Conservation (phyloP, 371 early-diverging fungal genomes). For the Mucor lusitanicus region DNA sequence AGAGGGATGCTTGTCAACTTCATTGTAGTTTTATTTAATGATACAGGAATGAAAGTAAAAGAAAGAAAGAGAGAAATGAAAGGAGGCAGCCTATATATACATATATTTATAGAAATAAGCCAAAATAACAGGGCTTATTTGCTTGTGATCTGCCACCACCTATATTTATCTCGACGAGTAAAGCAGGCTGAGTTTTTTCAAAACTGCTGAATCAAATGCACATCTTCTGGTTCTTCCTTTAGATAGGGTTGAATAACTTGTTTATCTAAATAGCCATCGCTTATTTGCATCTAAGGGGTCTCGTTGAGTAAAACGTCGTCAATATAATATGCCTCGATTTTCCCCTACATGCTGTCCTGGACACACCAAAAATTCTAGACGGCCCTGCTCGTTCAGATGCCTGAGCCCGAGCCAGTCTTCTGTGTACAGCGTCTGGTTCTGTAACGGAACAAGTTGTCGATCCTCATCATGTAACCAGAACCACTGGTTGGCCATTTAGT, state of each 20-base stretch:
- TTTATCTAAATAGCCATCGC: conserved; percentile 51
- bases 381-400: conserved; percentile 52
- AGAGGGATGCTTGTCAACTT: conserved; percentile 7
- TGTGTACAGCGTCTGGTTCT: conserved; percentile 60
- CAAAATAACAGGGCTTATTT: conserved; percentile 1
- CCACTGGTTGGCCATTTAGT: conserved; percentile 53
- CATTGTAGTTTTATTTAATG: conserved; percentile 13
- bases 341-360: conserved; percentile 75
- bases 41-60: conserved; percentile 6
- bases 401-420: conserved; percentile 77
- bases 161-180: not conserved
- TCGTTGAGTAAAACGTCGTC: conserved; percentile 10
- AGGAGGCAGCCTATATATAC: conserved; percentile 4
- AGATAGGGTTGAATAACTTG: conserved; percentile 56
- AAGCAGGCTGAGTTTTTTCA: not conserved
- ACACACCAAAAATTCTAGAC: conserved; percentile 62
- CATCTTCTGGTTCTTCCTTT: conserved; percentile 15
- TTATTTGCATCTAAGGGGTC: conserved; percentile 56
- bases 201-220: conserved; percentile 15
- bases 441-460: conserved; percentile 52
- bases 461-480: conserved; percentile 69
- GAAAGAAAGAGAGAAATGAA: not conserved
- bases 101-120: conserved; percentile 4
- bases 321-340: not conserved
- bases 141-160: not conserved